These are phyloP conservation scores for Penicillium sumatraense DNA, from an alignment of 2,329 filamentous ascomycete genomes.

Conservation along the genomic window DNA sequence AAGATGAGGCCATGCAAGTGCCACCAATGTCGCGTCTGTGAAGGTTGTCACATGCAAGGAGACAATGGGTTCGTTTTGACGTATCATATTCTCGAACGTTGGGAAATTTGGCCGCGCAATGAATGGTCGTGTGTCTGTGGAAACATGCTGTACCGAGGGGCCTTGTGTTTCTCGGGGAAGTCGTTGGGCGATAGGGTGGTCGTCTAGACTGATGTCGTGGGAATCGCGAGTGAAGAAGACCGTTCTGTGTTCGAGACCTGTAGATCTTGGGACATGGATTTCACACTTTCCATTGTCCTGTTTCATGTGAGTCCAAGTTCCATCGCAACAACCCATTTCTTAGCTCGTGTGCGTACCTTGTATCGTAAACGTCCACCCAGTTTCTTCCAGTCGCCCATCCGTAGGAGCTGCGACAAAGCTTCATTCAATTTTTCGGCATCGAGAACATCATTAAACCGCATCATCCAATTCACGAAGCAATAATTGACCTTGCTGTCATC, in stretches of 20 bases:
- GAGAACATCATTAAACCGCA: conserved; percentile 12
- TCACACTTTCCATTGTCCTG: conserved; percentile 9
- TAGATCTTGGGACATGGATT: conserved; percentile 1
- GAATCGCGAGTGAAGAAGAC: conserved; percentile 8
- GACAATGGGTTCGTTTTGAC: conserved; percentile 2
- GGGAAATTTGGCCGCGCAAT: conserved; percentile 7
- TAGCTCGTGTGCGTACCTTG: neutral
- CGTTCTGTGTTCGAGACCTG: neutral
- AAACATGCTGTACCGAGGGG: conserved; percentile 2
- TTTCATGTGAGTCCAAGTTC: neutral
- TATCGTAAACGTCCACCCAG: conserved; percentile 6
- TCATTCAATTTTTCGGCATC: conserved; percentile 11
- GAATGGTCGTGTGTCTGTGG: neutral
- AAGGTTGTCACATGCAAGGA: conserved; percentile 10
- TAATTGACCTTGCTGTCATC: conserved; percentile 7
- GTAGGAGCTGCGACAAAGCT: conserved; percentile 2
- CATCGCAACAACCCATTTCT: too few species aligned
- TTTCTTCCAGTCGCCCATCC: conserved; percentile 10
- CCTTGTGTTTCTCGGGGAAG: conserved; percentile 1
- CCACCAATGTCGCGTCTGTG: conserved; percentile 5
- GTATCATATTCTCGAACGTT: conserved; percentile 3
- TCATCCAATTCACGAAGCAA: conserved; percentile 8
- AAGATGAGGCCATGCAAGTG: conserved; percentile 7
- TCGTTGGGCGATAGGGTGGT: conserved; percentile 2
- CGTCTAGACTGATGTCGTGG: conserved; percentile 1